Conservation (phyloP, 2,329 filamentous ascomycete genomes). For the Macrophomina pseudophaseolina region DNA sequence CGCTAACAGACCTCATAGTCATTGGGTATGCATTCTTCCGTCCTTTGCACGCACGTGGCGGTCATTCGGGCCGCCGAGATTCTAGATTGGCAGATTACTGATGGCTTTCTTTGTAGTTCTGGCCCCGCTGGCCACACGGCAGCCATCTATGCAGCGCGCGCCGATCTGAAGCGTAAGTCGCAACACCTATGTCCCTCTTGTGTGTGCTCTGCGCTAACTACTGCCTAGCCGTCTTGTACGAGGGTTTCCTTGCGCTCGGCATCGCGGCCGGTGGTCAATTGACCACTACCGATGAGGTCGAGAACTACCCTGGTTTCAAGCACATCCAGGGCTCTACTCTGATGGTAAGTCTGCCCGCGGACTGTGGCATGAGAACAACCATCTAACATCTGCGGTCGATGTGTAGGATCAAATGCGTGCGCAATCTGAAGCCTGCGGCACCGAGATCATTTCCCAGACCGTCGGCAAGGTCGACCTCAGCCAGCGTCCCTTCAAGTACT, state of each 20-base stretch:
- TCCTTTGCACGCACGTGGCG: neutral
- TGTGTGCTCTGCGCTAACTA: slow-evolving; percentile 32
- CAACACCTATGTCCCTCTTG: neutral
- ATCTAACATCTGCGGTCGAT: slow-evolving; percentile 29
- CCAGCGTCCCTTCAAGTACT: slow-evolving; percentile 89
- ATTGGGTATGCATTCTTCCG: slow-evolving; percentile 40
- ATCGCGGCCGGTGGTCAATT: slow-evolving; percentile 95
- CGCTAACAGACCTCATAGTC: slow-evolving; percentile 39
- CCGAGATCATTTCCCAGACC: slow-evolving; percentile 90
- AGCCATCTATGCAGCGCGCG: slow-evolving; percentile 92
- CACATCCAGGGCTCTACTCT: slow-evolving; percentile 84
- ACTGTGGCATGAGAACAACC: slow-evolving; percentile 9
- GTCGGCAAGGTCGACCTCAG: slow-evolving; percentile 83
- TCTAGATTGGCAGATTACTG: slow-evolving; percentile 51
- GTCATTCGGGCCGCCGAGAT: slow-evolving; percentile 26
- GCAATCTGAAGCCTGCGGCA: slow-evolving; percentile 91
- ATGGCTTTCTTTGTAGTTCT: slow-evolving; percentile 69
- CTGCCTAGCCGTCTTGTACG: slow-evolving; percentile 80
- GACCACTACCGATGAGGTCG: slow-evolving; percentile 96
- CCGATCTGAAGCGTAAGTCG: slow-evolving; percentile 81
- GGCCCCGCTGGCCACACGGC: slow-evolving; percentile 97
- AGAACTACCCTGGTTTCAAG: slow-evolving; percentile 97
- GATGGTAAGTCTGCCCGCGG: slow-evolving; percentile 64
- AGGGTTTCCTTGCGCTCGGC: slow-evolving; percentile 97
- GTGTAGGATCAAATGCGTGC: slow-evolving; percentile 81